Evolutionary conservation across 2,329 filamentous ascomycete species (phyloP), one percentile per base, ranked within the genome.

Genomic region (Pseudogymnoascus sp.): DNA sequence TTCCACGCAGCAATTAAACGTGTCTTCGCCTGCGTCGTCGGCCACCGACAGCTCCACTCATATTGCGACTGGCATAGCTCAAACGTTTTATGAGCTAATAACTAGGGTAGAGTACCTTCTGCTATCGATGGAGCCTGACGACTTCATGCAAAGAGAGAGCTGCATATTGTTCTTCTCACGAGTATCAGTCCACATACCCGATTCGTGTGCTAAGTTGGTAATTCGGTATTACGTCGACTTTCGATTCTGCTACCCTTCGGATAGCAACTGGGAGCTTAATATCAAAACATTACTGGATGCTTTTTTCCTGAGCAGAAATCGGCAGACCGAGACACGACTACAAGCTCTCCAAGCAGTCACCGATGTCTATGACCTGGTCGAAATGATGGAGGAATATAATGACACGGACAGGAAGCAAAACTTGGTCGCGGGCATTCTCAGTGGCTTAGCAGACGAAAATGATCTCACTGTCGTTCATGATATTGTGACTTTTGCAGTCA

Each of bases 221-320:
- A 80, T 91, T 45, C 81, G 84, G 49, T 85, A 90, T 70, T 89
- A 87, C 66, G 81, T 82, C 62, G 84, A 89, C 61, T 87, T 88
- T 66, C 80, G 87, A 52, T 86, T 84, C 68, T 89, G 89, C 68
- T 88, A 87, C 49, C 89, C 89, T 2, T 89, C 88, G 0, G 87
- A 90, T 67, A 74, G 80, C 55, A 78, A 83, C 36, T 92, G 88
- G 89, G 80, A 88, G 65, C 75, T 80, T 2, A 88, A 90, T 60
- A 77, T 88, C 61, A 75, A 77, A 14, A 75, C 84, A 25, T 79
- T 91, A 1, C 72, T 90, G 14, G 77, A 82, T 19, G 80, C 81
- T 0, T 87, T 91, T 69, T 85, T 89, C 67, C 80, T 81, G 42
- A 84, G 90, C 68, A 79, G 78, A 33, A 76, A 74, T 9, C 82